Evolutionary conservation across 495 filamentous ascomycete genomes (phyloP).

Genomic region (Articulospora tetracladia): DNA sequence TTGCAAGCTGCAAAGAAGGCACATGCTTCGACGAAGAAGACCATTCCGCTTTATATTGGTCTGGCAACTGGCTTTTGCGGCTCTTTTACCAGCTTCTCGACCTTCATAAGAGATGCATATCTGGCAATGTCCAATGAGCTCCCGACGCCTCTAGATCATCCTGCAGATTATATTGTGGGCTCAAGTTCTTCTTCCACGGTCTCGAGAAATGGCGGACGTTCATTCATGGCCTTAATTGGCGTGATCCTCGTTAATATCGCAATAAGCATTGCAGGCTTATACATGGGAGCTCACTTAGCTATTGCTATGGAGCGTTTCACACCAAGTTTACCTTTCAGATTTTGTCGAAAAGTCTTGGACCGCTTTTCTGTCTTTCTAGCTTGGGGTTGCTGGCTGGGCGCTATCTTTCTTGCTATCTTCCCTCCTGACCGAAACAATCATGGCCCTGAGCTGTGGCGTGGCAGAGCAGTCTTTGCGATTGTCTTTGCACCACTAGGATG

Average conservation of each 20-base stretch:
- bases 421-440: conserved; percentile 59
- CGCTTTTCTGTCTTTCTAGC: conserved; percentile 56
- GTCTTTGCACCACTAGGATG: conserved; percentile 86
- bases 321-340: conserved; percentile 53
- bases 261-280: conserved; percentile 63
- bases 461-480: conserved; percentile 67
- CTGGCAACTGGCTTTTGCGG: conserved; percentile 94
- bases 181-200: conserved; percentile 24
- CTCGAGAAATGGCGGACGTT: conserved; percentile 71
- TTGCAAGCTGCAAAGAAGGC: conserved; percentile 41
- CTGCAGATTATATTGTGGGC: conserved; percentile 21
- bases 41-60: conserved; percentile 86
- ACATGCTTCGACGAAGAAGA: conserved; percentile 65
- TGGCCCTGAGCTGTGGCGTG: conserved; percentile 61
- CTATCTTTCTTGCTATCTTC: conserved; percentile 67
- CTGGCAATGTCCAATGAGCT: conserved; percentile 78
- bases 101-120: conserved; percentile 82
- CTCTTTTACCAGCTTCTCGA: conserved; percentile 86
- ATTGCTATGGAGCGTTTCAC: conserved; percentile 51
- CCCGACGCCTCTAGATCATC: conserved; percentile 39
- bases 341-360: conserved; percentile 61
- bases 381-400: conserved; percentile 74
- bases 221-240: conserved; percentile 72
- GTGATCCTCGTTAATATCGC: conserved; percentile 65
- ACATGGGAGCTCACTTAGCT: conserved; percentile 75